phyloP scores from a whole-genome alignment of 2,329 filamentous ascomycete genomes.

The Monascus ruber region DNA sequence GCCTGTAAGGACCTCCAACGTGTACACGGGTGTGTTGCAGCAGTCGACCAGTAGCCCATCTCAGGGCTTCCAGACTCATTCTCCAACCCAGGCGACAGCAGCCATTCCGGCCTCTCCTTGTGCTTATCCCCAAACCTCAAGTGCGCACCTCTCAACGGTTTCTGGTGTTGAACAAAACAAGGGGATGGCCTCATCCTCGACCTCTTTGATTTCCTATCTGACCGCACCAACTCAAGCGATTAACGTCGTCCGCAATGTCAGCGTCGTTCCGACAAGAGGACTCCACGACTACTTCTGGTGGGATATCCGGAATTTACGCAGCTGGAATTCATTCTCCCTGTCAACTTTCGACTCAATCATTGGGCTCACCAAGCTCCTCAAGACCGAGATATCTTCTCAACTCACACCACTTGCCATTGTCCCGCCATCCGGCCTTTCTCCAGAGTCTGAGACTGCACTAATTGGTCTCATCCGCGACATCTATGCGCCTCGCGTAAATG shows the following conservation, averaged over 20 bases:
- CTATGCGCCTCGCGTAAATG: constrained; percentile 79
- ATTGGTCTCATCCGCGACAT: constrained; percentile 64
- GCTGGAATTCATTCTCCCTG: constrained; percentile 71
- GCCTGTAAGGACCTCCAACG: constrained; percentile 26
- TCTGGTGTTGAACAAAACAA: constrained; percentile 9
- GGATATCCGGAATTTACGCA: constrained; percentile 78
- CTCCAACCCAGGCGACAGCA: constrained; percentile 16
- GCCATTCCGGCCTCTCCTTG: constrained; percentile 19
- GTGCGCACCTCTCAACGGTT: constrained; percentile 12
- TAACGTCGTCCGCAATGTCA: constrained; percentile 67
- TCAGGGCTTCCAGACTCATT: constrained; percentile 34
- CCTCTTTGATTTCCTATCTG: constrained; percentile 67
- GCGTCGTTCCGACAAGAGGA: constrained; percentile 54
- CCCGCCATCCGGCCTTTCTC: constrained; percentile 46
- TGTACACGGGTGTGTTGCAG: constrained; percentile 24
- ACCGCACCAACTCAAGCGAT: constrained; percentile 70
- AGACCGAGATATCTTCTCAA: constrained; percentile 48
- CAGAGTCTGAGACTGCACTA: constrained; percentile 67
- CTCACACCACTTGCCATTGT: constrained; percentile 21
- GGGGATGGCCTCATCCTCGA: constrained; percentile 33
- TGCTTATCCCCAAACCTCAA: constrained; percentile 12
- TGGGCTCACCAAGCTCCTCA: constrained; percentile 60
- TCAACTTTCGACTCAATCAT: constrained; percentile 60
- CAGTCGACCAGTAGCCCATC: constrained; percentile 21
- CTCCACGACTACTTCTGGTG: constrained; percentile 83